phyloP scores from a whole-genome alignment of 2,329 filamentous ascomycete genomes.

The Metarhizium rileyi region DNA sequence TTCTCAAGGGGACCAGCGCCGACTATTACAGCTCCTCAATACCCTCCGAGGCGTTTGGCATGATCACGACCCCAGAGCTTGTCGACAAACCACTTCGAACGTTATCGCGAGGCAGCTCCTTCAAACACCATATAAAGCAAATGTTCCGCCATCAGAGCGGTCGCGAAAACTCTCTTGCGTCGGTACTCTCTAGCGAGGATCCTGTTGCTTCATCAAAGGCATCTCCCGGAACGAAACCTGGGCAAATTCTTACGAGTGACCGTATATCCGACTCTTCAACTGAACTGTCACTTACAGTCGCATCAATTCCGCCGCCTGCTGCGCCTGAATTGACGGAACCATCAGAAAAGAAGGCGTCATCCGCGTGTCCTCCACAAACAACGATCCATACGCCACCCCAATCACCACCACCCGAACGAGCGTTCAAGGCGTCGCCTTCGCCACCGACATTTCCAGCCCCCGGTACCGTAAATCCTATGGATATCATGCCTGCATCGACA shows the following conservation, averaged over 20 bases:
- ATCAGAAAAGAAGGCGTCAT: constrained; percentile 6
- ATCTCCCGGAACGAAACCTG: not conserved
- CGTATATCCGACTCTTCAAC: constrained; percentile 21
- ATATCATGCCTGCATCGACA: constrained; percentile 38
- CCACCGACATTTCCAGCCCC: constrained; percentile 27
- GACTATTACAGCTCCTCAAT: constrained; percentile 33
- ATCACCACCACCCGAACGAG: constrained; percentile 1
- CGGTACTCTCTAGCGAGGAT: constrained; percentile 6
- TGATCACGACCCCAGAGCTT: constrained; percentile 19
- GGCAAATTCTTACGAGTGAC: constrained; percentile 6
- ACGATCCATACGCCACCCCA: constrained; percentile 1
- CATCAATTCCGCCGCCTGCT: not conserved
- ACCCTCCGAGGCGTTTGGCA: constrained; percentile 31
- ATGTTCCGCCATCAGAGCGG: constrained; percentile 26
- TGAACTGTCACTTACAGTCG: constrained; percentile 14
- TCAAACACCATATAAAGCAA: constrained; percentile 25
- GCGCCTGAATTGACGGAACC: constrained; percentile 10
- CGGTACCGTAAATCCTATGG: constrained; percentile 44
- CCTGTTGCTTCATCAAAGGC: constrained; percentile 4
- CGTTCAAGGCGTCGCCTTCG: constrained; percentile 16
- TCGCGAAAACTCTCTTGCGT: constrained; percentile 20
- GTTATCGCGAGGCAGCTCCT: constrained; percentile 23
- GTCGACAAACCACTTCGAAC: constrained; percentile 9
- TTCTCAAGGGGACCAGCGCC: constrained; percentile 26
- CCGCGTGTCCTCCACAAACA: not conserved